Conservation (phyloP, 2,329 filamentous ascomycete species). For the Malbranchea cinnamomea region DNA sequence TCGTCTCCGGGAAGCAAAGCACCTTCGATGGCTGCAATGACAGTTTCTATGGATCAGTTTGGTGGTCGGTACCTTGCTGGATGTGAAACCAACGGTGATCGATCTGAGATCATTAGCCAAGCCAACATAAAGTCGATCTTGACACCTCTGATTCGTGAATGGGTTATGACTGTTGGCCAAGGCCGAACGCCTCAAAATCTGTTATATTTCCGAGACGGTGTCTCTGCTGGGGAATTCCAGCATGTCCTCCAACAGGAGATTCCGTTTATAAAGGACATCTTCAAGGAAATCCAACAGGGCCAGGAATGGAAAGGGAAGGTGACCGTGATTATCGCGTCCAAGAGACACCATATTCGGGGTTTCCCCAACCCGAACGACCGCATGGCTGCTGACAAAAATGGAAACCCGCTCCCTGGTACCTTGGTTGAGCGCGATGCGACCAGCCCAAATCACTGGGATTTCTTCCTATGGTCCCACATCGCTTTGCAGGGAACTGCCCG, state of each 20-base stretch:
- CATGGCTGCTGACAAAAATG: constrained; percentile 51
- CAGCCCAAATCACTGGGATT: constrained; percentile 80
- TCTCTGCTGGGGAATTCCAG: constrained; percentile 71
- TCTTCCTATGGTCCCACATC: constrained; percentile 55
- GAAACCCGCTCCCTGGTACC: constrained; percentile 72
- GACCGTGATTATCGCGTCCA: constrained; percentile 76
- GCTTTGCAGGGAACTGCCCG: constrained; percentile 91
- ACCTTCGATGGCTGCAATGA: constrained; percentile 76
- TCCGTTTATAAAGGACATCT: constrained; percentile 47
- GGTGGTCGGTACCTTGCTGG: constrained; percentile 63
- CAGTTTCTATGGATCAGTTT: constrained; percentile 58
- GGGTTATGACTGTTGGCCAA: constrained; percentile 42
- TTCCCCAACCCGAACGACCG: constrained; percentile 52
- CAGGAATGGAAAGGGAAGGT: constrained; percentile 45
- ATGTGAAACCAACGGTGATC: constrained; percentile 68
- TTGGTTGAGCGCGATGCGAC: constrained; percentile 82
- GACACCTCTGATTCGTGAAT: constrained; percentile 46
- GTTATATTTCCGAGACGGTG: constrained; percentile 87
- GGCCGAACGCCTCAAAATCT: constrained; percentile 54
- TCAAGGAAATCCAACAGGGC: constrained; percentile 27
- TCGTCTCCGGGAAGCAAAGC: constrained; percentile 50
- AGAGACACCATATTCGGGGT: constrained; percentile 87
- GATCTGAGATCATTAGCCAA: constrained; percentile 61
- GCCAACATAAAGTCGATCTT: constrained; percentile 54
- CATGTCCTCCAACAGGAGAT: constrained; percentile 73